Conservation (phyloP, 371 early-diverging fungal genomes). For the Mortierella sp. region DNA sequence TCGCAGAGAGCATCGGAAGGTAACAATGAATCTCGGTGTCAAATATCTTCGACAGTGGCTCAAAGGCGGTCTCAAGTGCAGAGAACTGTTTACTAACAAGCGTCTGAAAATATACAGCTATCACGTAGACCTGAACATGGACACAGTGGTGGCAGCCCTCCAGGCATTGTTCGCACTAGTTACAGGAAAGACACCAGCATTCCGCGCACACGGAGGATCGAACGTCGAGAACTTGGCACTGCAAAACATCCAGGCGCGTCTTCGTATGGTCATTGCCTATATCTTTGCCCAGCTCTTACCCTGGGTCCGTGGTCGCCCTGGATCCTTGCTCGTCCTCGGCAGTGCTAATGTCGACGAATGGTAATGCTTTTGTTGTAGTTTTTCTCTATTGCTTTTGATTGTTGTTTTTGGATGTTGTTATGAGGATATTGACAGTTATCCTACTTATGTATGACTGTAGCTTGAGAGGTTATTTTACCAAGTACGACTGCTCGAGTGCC, state of each 20-base stretch:
- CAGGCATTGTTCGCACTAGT: slow-evolving; percentile 81
- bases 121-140: slow-evolving; percentile 92
- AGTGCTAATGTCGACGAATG: slow-evolving; percentile 98
- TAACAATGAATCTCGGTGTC: slow-evolving; percentile 19
- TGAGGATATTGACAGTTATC: not conserved
- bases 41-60: not conserved
- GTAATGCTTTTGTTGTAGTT: slow-evolving; percentile 36
- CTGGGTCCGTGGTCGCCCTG: slow-evolving; percentile 85
- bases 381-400: not conserved
- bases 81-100: not conserved
- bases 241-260: slow-evolving; percentile 97
- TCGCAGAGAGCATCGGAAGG: slow-evolving; percentile 89
- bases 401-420: not conserved
- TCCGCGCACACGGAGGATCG: slow-evolving; percentile 89
- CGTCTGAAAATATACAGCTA: slow-evolving; percentile 70
- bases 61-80: not conserved
- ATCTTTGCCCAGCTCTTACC: slow-evolving; percentile 95
- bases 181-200: slow-evolving; percentile 85
- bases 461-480: slow-evolving; percentile 96
- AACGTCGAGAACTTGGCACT: slow-evolving; percentile 93
- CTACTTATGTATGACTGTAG: slow-evolving; percentile 44
- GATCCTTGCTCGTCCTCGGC: slow-evolving; percentile 92
- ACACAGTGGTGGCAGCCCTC: slow-evolving; percentile 82
- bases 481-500: slow-evolving; percentile 98
- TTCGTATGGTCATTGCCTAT: slow-evolving; percentile 96